A percentile compares a stretch with the other conserved stretches of the same genome.
Conservation (phyloP, 2,329 filamentous ascomycete genomes). For the Botrytis aclada region DNA sequence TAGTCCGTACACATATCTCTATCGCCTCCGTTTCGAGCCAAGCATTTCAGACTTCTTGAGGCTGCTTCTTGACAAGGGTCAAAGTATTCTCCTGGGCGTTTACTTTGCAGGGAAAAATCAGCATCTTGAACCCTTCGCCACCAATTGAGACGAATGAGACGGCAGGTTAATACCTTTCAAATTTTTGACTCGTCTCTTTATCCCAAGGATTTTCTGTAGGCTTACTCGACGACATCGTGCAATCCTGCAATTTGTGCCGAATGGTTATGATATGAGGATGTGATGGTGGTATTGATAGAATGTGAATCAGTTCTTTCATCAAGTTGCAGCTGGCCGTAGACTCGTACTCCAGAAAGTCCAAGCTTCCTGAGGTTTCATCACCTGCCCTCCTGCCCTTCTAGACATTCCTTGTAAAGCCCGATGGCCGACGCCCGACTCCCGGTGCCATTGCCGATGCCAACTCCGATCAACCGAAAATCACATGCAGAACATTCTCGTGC, state of each 20-base stretch:
- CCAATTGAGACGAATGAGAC: conserved; percentile 22
- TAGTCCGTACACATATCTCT: conserved; percentile 89
- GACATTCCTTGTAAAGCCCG: background rate
- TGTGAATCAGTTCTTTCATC: background rate
- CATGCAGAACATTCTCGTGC: background rate
- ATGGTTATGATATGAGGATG: background rate
- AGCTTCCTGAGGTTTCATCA: background rate
- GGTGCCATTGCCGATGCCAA: background rate
- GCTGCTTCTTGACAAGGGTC: conserved; percentile 96
- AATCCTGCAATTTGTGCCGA: background rate
- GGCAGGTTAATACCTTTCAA: conserved; percentile 52
- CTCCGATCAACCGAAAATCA: background rate
- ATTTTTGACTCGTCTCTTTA: conserved; percentile 59
- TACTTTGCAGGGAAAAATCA: conserved; percentile 52
- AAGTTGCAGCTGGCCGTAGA: background rate
- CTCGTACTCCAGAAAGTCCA: background rate
- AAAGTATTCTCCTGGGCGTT: conserved; percentile 83
- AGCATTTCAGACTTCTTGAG: conserved; percentile 76
- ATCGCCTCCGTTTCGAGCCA: conserved; percentile 85
- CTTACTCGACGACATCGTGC: conserved; percentile 33
- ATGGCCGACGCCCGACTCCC: background rate
- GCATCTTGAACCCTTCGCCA: background rate
- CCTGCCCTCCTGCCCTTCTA: background rate
- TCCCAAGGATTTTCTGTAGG: conserved; percentile 48
- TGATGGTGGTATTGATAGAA: conserved; percentile 2